Evolutionary conservation across 2,329 filamentous ascomycete species (phyloP), one percentile per base, ranked within the genome.

Genomic region (Sporothrix schenckii): DNA sequence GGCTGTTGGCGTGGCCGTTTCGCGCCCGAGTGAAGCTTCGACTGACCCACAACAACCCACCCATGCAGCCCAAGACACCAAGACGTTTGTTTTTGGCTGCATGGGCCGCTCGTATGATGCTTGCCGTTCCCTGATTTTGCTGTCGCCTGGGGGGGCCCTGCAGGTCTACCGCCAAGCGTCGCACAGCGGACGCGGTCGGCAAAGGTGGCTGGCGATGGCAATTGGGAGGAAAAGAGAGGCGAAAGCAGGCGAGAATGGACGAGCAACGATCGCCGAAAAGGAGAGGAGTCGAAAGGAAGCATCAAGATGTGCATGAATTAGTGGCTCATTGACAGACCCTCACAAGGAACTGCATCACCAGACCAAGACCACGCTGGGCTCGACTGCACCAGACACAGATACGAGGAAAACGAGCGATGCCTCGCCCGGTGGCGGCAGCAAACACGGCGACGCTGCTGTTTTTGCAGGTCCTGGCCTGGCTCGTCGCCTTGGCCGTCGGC

Each of bases 1-100:
- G 66, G 66, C 66, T 68, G 66, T 34, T 49, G 66, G 66, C 66
- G 53, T 21, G 27, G 30, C 21, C 41, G 19, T 53, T 50, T 52
- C 7, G 7, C 34, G 34, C 34, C 5, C 34, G 34, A 7, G 34
- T 34, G 34, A 34, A 34, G 34, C 34, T 34, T 7, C 34, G 39
- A 44, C 41, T 21, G 27, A 52, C 53, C 66, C 66, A 56, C 52
- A 34, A n/a, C 44, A 30, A 9, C 39, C 60, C 13, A 49, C 39
- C 41, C 41, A 63, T 56, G 56, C 16, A 13, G 44, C 6, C 66
- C 58, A 63, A 63, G 58, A 27, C 58, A 63, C 54, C 54, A 19
- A 58, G 54, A n/a, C 50, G n/a, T 27, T 11, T 39, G 39, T 27
- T 61, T 61, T 47, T 44, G 58, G 58, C 58, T 63, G 34, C 11